Evolutionary conservation across 352 stramenopile species (phyloP).

Genomic region (Thalassiosira ordinaria): DNA sequence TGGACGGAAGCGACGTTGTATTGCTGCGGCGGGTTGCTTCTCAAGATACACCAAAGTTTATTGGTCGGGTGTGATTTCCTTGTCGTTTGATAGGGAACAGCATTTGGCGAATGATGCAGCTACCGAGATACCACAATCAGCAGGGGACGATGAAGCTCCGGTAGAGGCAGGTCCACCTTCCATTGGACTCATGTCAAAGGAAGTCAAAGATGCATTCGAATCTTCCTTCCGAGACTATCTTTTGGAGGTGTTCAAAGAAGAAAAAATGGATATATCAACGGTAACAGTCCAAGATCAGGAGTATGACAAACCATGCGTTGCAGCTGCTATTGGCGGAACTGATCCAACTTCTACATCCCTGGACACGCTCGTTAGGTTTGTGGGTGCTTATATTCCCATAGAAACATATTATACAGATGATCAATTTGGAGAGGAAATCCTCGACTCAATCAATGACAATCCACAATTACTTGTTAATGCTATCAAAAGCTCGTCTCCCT

Average conservation of each 20-base stretch:
- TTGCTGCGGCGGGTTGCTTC: slow-evolving; percentile 26
- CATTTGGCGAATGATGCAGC: slow-evolving; percentile 5
- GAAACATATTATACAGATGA: slow-evolving; percentile 4
- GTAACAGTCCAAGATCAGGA: slow-evolving; percentile 13
- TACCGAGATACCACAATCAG: not conserved
- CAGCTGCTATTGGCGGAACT: slow-evolving; percentile 2
- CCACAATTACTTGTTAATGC: not conserved
- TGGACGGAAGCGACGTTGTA: slow-evolving; percentile 14
- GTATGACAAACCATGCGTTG: slow-evolving; percentile 37
- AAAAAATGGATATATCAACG: slow-evolving; percentile 17
- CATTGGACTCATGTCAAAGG: not conserved
- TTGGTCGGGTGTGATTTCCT: not conserved
- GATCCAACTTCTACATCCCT: slow-evolving; percentile 7
- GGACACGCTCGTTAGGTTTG: slow-evolving; percentile 5
- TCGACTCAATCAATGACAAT: not conserved
- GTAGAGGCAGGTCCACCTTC: not conserved
- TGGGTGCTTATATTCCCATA: slow-evolving; percentile 20
- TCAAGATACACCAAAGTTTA: slow-evolving; percentile 10
- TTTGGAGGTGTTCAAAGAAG: not conserved
- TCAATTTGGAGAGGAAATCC: slow-evolving; percentile 10
- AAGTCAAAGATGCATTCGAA: slow-evolving; percentile 13
- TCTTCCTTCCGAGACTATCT: slow-evolving; percentile 4
- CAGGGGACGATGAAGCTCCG: not conserved
- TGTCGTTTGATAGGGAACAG: slow-evolving; percentile 3
- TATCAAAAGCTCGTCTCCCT: slow-evolving; percentile 13